Conservation (phyloP, 805 yeast genomes). For the Wilhelminamyces savonicus region DNA sequence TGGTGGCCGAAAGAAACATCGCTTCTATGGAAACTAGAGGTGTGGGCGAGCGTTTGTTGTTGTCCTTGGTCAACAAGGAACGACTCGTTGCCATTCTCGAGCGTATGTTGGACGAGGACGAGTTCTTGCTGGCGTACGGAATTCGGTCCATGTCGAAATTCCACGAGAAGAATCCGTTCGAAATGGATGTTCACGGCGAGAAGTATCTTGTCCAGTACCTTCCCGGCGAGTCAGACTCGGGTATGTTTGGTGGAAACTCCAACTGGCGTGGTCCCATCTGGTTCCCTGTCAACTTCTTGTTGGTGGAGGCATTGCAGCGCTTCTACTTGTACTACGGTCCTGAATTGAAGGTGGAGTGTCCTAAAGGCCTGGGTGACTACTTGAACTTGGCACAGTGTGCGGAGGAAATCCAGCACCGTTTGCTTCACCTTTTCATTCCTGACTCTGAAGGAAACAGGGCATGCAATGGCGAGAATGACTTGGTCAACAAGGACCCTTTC, state of each 20-base stretch:
- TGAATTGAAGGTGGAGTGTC: conserved; percentile 78
- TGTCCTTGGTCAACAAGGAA: conserved; percentile 77
- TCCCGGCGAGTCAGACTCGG: conserved; percentile 87
- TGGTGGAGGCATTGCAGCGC: conserved; percentile 82
- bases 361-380: conserved; percentile 72
- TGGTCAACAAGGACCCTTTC: conserved; percentile 52
- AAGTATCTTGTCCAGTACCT: conserved; percentile 66
- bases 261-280: conserved; percentile 98
- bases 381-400: conserved; percentile 85
- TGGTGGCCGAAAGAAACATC: conserved; percentile 72
- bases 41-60: conserved; percentile 71
- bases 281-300: conserved; percentile 86
- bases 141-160: conserved; percentile 81
- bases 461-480: conserved; percentile 61
- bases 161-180: conserved; percentile 79
- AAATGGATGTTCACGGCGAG: conserved; percentile 76
- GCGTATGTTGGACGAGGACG: conserved; percentile 79
- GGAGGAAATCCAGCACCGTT: conserved; percentile 80
- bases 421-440: conserved; percentile 69
- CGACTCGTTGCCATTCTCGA: conserved; percentile 68
- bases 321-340: conserved; percentile 87
- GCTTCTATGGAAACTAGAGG: conserved; percentile 81
- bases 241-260: conserved; percentile 93
- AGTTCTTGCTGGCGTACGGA: conserved; percentile 80
- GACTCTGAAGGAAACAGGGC: conserved; percentile 66